Base-by-base conservation (phyloP, 345 rosid genomes). In the Clarkia xantiana region DNA sequence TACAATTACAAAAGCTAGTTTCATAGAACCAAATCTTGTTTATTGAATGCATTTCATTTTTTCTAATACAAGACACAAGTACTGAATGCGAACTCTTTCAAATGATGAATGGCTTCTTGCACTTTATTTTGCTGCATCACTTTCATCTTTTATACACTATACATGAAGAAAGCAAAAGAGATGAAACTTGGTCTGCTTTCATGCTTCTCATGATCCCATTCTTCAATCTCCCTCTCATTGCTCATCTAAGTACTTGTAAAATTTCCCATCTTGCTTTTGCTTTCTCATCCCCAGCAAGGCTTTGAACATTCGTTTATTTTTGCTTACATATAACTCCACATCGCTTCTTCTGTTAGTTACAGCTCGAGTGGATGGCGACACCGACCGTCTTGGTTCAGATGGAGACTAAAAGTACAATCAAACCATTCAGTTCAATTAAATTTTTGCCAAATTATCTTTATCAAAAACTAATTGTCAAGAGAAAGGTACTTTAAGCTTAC, bases 261-360 rank as follows among this genome's bases (percentile, higher is more conserved):
- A 17, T 1, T 63, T 17, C 49, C 39, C 54, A 29, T 74, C 71
- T 58, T 62, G 70, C 63, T 58, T 76, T 14, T 80, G 48, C 67
- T 69, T 81, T 60, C 74, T 62, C 72, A 79, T 59, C 76, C 91
- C 73, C 47, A 79, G 80, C 73, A 81, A 55, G 45, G 91, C 88
- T 72, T 76, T 79, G 23, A 84, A 49, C 45, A 76, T 71, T 41
- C 70, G 73, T 58, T 74, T 75, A 71, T 68, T 74, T 67, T 71
- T 75, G 66, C 76, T 59, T 38, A 77, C 67, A 62, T 60, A 49
- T 17, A 57, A 51, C 14, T 72, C 73, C 11, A 56, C 49, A 6
- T 76, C 82, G 17, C 59, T 52, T 44, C 29, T 23, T 44, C 58
- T 56, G 43, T 65, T 62, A 69, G 73, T 68, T 40, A 49, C 74